Evolutionary conservation across 805 yeast genomes (phyloP), one percentile per base, ranked within the genome.

Genomic region (Zygoascus bituminiphila): DNA sequence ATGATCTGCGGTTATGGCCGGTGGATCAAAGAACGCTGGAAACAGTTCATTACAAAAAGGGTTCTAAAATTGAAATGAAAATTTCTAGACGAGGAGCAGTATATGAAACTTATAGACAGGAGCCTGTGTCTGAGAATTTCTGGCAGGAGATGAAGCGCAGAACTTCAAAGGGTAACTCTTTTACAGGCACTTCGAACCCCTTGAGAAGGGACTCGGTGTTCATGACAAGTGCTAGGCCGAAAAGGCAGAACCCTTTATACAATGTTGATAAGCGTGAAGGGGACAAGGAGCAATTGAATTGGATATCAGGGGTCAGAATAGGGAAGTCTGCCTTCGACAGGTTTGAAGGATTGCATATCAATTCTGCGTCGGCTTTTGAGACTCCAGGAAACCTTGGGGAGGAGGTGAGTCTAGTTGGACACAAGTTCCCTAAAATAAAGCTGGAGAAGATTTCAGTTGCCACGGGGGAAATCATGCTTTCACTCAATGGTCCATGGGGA

Each of bases 261-360:
- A 40, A 39, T 19, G 40, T 35, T 15, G 48, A 45, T 21, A 23
- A 9, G 20, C 25, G 29, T 7, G 22, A 36, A 19, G 29, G 42
- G 22, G 33, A 55, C 75, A 69, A 77, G 25, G 80, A 82, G 56
- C 95, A 87, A 60, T 68, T 91, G 52, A 81, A 84, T 54, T 91
- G 98, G 98, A 81, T 94, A 35, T 82, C 96, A 0, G 97, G 98
- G 45, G 95, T 91, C 6, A 73, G 88, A 49, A 78, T 91, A 54
- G 87, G 87, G 1, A 68, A 72, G 38, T 62, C 77, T 7, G 76
- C 75, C 3, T 67, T 69, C 48, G 51, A 51, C 5, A 51, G 52
- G 2, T 51, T 52, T 35, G 56, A 53, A n/a, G 45, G 45, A 33
- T 47, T 39, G 22, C 22, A 49, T 26, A 55, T 50, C 3, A 48